A percentile compares a stretch with the other conserved stretches of the same genome.
Evolutionary conservation across 495 filamentous ascomycete species (phyloP).

Genomic region (Xylaria bambusicola): DNA sequence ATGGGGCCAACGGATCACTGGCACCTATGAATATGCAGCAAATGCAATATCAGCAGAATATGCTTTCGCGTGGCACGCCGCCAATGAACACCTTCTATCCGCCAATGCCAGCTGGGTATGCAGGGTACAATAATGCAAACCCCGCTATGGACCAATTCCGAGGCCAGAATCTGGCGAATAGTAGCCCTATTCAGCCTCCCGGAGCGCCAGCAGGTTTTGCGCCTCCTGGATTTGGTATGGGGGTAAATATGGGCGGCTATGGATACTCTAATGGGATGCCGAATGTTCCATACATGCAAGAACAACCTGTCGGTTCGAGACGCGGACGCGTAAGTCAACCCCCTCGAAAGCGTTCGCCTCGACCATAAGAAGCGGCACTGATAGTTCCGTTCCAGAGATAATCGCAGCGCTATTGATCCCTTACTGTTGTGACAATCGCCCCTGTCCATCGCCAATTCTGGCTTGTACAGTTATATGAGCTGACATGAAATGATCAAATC

Average conservation of each 20-base stretch:
- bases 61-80: slow-evolving; percentile 54
- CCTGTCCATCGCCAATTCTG: slow-evolving; percentile 18
- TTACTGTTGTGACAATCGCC: slow-evolving; percentile 6
- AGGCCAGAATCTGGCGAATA: slow-evolving; percentile 42
- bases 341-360: slow-evolving; percentile 37
- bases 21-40: slow-evolving; percentile 52
- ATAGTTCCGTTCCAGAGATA: slow-evolving; percentile 32
- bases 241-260: slow-evolving; percentile 47
- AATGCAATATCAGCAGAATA: slow-evolving; percentile 60
- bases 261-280: slow-evolving; percentile 47
- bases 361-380: slow-evolving; percentile 29
- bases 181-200: slow-evolving; percentile 49
- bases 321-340: slow-evolving; percentile 56
- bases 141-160: slow-evolving; percentile 53
- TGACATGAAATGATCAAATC: slow-evolving; percentile 20
- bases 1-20: slow-evolving; percentile 48
- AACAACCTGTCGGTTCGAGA: slow-evolving; percentile 51
- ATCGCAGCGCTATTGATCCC: slow-evolving; percentile 19
- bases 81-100: slow-evolving; percentile 56
- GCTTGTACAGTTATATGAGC: slow-evolving; percentile 32
- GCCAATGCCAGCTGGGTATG: slow-evolving; percentile 48
- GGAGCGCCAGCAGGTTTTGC: slow-evolving; percentile 39
- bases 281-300: slow-evolving; percentile 48
- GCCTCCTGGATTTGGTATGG: slow-evolving; percentile 53
- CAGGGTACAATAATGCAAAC: slow-evolving; percentile 46